Evolutionary conservation across 345 rosid species (phyloP).

Genomic region (Alliaria petiolata): DNA sequence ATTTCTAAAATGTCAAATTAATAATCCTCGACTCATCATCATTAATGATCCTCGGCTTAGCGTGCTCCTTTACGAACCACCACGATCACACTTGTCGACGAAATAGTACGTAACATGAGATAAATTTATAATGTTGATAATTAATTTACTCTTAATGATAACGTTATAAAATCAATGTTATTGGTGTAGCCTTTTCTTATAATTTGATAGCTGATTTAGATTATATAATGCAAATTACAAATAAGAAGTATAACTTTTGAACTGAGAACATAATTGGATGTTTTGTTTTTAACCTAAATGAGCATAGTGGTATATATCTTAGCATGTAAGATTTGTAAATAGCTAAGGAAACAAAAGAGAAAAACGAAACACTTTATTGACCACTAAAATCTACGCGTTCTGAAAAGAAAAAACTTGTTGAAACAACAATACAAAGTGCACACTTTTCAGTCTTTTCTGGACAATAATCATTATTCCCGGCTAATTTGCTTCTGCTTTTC

Average conservation of each 20-base stretch:
- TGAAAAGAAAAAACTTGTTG: background rate
- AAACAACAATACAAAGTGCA: slow-evolving; percentile 2
- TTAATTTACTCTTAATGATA: too few relatives aligned
- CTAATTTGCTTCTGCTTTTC: background rate
- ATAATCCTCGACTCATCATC: too few relatives aligned
- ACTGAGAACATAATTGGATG: too few relatives aligned
- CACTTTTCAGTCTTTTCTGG: slow-evolving; percentile 13
- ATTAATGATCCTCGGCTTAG: background rate
- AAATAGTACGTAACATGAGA: too few relatives aligned
- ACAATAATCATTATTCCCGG: slow-evolving; percentile 5
- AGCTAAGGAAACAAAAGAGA: slow-evolving; percentile 3
- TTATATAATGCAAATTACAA: too few relatives aligned
- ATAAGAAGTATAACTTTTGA: too few relatives aligned
- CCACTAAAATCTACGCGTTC: slow-evolving; percentile 19
- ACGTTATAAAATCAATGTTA: too few relatives aligned
- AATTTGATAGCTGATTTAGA: too few relatives aligned
- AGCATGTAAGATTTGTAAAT: slow-evolving; percentile 29
- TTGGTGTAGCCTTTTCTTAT: too few relatives aligned
- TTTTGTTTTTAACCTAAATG: too few relatives aligned
- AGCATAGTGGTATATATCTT: slow-evolving; percentile 6
- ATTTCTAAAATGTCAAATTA: too few relatives aligned
- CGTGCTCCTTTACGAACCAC: background rate
- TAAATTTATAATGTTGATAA: too few relatives aligned
- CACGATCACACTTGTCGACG: background rate
- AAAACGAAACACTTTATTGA: slow-evolving; percentile 28